A percentile compares a stretch with the other conserved stretches of the same genome.
Conservation (phyloP, 2,329 filamentous ascomycete genomes). For the Hypomyces rosellus region DNA sequence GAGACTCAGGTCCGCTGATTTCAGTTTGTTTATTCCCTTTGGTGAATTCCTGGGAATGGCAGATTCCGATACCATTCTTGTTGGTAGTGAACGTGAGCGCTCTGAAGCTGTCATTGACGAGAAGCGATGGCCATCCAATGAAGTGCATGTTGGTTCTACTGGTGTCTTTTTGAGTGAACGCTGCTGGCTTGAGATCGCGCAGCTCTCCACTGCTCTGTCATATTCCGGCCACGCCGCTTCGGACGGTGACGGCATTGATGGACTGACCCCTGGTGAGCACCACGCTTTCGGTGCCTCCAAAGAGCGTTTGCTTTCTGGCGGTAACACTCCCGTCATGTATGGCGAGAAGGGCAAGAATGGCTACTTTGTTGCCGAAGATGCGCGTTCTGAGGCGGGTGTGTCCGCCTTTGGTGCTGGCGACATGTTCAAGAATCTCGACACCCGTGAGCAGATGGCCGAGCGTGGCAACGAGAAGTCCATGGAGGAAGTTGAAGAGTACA, state of each 20-base stretch:
- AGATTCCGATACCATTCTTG: constrained; percentile 75
- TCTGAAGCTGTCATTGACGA: constrained; percentile 87
- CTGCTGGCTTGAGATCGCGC: constrained; percentile 88
- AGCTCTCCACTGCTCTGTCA: constrained; percentile 58
- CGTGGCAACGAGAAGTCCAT: constrained; percentile 87
- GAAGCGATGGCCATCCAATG: constrained; percentile 86
- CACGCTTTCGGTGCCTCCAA: constrained; percentile 58
- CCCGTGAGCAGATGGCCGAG: constrained; percentile 88
- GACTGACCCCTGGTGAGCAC: constrained; percentile 51
- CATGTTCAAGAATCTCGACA: constrained; percentile 97
- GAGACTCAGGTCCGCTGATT: constrained; percentile 84
- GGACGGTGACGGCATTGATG: constrained; percentile 59
- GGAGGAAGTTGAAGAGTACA: constrained; percentile 81
- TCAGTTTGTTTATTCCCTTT: constrained; percentile 92
- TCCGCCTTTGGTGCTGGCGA: constrained; percentile 90
- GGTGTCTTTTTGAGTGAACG: constrained; percentile 93
- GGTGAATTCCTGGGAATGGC: constrained; percentile 88
- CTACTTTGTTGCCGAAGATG: constrained; percentile 80
- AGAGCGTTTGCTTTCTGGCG: constrained; percentile 49
- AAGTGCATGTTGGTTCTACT: constrained; percentile 83
- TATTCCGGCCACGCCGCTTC: constrained; percentile 42
- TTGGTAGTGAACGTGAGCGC: constrained; percentile 89
- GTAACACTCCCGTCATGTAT: constrained; percentile 53
- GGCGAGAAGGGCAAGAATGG: constrained; percentile 70
- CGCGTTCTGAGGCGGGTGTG: constrained; percentile 82